Evolutionary conservation across 169 alveolate genomes (phyloP).

Genomic region (Babesia gibsoni): DNA sequence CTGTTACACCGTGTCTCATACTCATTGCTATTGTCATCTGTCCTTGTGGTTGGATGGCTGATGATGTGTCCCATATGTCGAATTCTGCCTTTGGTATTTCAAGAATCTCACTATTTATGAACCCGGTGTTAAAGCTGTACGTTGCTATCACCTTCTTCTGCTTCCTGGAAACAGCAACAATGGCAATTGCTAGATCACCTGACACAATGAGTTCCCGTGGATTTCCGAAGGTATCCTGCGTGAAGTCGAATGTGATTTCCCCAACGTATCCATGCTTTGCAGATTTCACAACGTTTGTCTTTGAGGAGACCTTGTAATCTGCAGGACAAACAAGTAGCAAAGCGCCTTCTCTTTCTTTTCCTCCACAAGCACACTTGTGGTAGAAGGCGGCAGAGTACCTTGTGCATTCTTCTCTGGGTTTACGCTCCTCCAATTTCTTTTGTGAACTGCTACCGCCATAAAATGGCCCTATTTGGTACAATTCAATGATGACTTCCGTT

Average conservation of each 20-base stretch:
- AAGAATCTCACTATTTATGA: constrained; percentile 31
- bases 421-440: neutral
- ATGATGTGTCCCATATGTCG: constrained; percentile 60
- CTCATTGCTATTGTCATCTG: constrained; percentile 44
- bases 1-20: constrained; percentile 4
- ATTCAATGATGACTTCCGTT: constrained; percentile 28
- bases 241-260: constrained; percentile 61
- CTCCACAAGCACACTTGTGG: constrained; percentile 49
- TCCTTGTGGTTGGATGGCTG: constrained; percentile 37
- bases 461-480: constrained; percentile 21
- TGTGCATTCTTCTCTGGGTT: constrained; percentile 17
- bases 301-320: constrained; percentile 17
- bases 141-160: constrained; percentile 61
- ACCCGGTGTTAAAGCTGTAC: constrained; percentile 72
- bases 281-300: constrained; percentile 3
- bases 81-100: constrained; percentile 48
- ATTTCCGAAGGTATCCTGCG: constrained; percentile 66
- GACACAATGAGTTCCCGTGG: constrained; percentile 59
- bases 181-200: constrained; percentile 68
- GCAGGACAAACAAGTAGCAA: constrained; percentile 17
- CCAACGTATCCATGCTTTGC: constrained; percentile 17
- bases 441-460: neutral
- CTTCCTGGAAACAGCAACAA: constrained; percentile 64
- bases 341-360: constrained; percentile 35
- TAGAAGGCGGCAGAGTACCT: constrained; percentile 26